phyloP scores from a whole-genome alignment of 1,284 basidiomycete species.

The Apiotrichum mycotoxinovorans region DNA sequence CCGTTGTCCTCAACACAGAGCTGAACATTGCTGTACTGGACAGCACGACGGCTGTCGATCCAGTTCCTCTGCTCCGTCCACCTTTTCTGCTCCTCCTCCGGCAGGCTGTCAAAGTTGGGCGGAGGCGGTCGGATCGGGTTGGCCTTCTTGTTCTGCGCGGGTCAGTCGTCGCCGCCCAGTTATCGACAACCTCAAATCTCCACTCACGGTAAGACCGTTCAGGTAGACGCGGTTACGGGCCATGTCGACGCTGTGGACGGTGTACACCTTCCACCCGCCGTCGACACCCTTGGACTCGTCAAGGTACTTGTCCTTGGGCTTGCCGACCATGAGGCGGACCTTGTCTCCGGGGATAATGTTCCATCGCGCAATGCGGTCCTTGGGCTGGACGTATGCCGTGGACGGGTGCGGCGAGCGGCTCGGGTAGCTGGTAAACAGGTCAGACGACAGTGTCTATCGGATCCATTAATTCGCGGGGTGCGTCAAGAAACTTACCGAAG shows the following conservation, averaged over 20 bases:
- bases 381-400: conserved; percentile 31
- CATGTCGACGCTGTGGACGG: conserved; percentile 40
- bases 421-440: conserved; percentile 23
- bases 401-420: conserved; percentile 33
- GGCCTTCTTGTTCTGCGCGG: conserved; percentile 33
- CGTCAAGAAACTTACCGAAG: conserved; percentile 13
- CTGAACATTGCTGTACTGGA: conserved; percentile 48
- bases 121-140: conserved; percentile 32
- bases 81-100: conserved; percentile 21
- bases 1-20: conserved; percentile 37
- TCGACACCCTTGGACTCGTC: conserved; percentile 26
- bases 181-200: background rate
- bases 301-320: conserved; percentile 36
- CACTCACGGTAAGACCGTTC: conserved; percentile 40
- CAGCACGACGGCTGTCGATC: conserved; percentile 28
- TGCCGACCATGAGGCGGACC: conserved; percentile 43
- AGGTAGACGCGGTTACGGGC: conserved; percentile 40
- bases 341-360: conserved; percentile 46
- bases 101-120: conserved; percentile 27
- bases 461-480: too few species aligned
- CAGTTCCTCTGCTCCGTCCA: conserved; percentile 33
- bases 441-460: background rate
- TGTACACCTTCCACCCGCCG: conserved; percentile 43
- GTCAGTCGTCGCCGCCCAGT: conserved; percentile 1
- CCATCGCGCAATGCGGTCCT: conserved; percentile 41